Evolutionary conservation across 306 rosid species (phyloP), one percentile per base, ranked within the genome.

Genomic region (Begonia loranthoides): DNA sequence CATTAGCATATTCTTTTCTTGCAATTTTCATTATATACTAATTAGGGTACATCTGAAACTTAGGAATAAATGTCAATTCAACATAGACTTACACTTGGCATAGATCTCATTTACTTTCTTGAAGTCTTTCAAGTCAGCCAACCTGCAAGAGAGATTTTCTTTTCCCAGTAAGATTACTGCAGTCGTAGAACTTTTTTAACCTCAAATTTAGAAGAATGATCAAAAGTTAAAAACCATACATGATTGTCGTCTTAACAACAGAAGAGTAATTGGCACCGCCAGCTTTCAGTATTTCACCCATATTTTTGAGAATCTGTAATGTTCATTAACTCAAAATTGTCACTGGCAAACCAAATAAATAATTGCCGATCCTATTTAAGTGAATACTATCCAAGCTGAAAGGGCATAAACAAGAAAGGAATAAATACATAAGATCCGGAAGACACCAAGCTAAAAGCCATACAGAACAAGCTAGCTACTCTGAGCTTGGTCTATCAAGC

Each of bases 41-140:
- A 28, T 4, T 19, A 19, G 22, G 2, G 22, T 19, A 19, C 22
- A 19, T 28, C 9, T 7, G 36, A 28, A 4, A 5, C 36, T 28
- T 4, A 28, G 36, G 36, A 28, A 28, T 28, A 28, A 28, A 28
- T 7, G 4, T 28, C 53, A 41, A 56, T 50, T 15, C n/a, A 17
- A 67, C 6, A 39, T 17, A 60, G 36, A 79, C 93, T 84, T 73
- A 84, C 96, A 81, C 76, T 84, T 81, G 17, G 84, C 97, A 75
- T 88, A 88, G 58, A 88, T 73, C 73, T 77, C 89, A 48, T 81
- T 84, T 36, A 88, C 97, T 66, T 70, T 75, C 84, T 77, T 75
- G 66, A 81, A 84, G 77, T 88, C 95, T 52, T 84, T 84, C 82
- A 88, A 69, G 73, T 88, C 97, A 13, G 95, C 95, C 73, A 88